Conservation (phyloP, 192 early-diverging fungal genomes). For the Lobulomyces angularis region DNA sequence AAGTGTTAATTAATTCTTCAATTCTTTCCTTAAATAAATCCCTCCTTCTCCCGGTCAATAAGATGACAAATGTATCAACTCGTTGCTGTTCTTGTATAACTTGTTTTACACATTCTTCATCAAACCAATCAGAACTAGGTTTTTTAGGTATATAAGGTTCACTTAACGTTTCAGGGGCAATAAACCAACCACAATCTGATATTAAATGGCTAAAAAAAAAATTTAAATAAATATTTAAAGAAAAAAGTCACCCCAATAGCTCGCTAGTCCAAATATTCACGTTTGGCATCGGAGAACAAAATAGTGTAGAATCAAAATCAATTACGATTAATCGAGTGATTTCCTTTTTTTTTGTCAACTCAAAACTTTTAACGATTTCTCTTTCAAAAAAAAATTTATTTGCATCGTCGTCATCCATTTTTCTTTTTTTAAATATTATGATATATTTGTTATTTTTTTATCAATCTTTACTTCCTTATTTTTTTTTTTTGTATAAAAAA, state of each 20-base stretch:
- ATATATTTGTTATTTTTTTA: too few relatives aligned
- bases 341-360: too few relatives aligned
- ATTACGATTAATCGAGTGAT: constrained; percentile 29
- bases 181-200: constrained; percentile 37
- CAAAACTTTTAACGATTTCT: too few relatives aligned
- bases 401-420: too few relatives aligned
- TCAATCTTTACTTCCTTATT: too few relatives aligned
- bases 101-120: constrained; percentile 11
- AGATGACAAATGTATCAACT: constrained; percentile 9
- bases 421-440: too few relatives aligned
- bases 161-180: constrained; percentile 22
- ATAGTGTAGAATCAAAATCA: constrained; percentile 45
- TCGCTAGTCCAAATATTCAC: too few relatives aligned
- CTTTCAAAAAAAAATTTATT: too few relatives aligned
- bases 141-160: constrained; percentile 24
- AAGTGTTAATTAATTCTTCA: constrained; percentile 10
- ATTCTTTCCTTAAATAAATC: constrained; percentile 32
- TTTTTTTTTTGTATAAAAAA: too few relatives aligned
- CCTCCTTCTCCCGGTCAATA: constrained; percentile 30
- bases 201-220: constrained; percentile 26
- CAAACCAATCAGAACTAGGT: constrained; percentile 27
- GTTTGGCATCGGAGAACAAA: too few relatives aligned
- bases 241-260: too few relatives aligned
- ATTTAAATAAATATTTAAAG: too few relatives aligned
- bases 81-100: constrained; percentile 5